Conservation (phyloP, 345 rosid genomes). For the Salix purpurea region DNA sequence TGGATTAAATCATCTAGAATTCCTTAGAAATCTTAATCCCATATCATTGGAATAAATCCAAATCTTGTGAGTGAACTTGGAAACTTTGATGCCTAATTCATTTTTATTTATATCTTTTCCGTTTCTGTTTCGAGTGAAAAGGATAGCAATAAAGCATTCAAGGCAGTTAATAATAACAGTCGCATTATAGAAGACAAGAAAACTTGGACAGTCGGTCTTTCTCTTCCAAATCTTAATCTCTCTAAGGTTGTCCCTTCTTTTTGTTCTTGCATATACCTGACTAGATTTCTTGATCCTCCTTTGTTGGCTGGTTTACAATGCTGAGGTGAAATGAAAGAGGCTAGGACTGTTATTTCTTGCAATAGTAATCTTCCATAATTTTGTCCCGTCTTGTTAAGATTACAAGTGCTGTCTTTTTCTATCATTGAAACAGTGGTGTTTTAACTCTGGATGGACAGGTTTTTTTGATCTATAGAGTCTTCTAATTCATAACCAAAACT, state of each 20-base stretch:
- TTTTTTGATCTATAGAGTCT: background rate
- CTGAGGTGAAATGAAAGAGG: background rate
- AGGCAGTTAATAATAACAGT: background rate
- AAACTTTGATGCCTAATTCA: background rate
- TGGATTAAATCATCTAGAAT: background rate
- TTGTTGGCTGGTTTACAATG: background rate
- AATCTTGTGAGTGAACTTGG: background rate
- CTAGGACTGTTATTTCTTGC: background rate
- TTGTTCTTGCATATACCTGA: background rate
- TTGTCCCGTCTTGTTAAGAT: background rate
- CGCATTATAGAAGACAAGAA: background rate
- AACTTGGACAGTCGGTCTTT: background rate
- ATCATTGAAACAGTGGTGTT: background rate
- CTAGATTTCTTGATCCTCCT: background rate
- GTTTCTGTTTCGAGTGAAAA: too few species aligned
- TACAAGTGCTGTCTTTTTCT: background rate
- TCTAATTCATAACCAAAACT: constrained; percentile 4
- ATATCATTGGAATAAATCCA: background rate
- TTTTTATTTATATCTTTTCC: too few species aligned
- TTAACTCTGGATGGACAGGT: background rate
- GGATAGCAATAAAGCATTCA: background rate
- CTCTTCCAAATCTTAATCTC: background rate
- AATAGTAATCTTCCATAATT: background rate
- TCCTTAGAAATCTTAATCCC: background rate
- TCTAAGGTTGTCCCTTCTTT: background rate